These are phyloP conservation scores for Rhodotorula sp. DNA, from an alignment of 1,284 basidiomycete species.

Conservation along the genomic window DNA sequence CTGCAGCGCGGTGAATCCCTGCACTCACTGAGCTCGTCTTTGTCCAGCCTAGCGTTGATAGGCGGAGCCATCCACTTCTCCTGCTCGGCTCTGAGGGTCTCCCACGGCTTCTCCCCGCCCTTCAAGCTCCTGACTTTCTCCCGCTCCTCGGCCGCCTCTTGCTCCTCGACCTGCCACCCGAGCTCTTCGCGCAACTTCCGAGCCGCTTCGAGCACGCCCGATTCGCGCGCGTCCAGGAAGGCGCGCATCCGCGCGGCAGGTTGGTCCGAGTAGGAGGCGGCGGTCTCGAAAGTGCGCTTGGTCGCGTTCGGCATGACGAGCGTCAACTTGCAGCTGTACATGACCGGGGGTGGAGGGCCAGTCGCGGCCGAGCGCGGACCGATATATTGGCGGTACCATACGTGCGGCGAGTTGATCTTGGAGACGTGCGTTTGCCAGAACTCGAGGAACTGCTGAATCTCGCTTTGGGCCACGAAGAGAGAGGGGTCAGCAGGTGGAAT, in stretches of 20 bases:
- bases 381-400: not conserved
- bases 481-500: not conserved
- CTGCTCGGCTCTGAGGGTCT: not conserved
- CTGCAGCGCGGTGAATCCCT: not conserved
- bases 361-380: not conserved
- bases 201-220: not conserved
- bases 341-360: not conserved
- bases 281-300: conserved; percentile 3
- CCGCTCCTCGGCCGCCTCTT: not conserved
- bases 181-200: not conserved
- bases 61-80: conserved; percentile 9
- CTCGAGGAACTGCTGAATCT: not conserved
- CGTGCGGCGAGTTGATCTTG: conserved; percentile 7
- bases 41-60: conserved; percentile 3
- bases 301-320: conserved; percentile 16
- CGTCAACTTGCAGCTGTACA: conserved; percentile 20
- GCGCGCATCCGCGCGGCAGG: conserved; percentile 3
- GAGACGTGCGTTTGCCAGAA: conserved; percentile 15
- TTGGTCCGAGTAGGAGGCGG: not conserved
- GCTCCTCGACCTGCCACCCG: not conserved
- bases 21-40: conserved; percentile 17
- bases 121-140: not conserved
- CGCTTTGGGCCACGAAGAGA: not conserved
- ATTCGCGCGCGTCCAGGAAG: not conserved
- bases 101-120: conserved; percentile 20